A percentile compares a stretch with the other conserved stretches of the same genome.
Conservation (phyloP, 1,139 yeast genomes). For the Lodderomyces pseudojiufengensis region DNA sequence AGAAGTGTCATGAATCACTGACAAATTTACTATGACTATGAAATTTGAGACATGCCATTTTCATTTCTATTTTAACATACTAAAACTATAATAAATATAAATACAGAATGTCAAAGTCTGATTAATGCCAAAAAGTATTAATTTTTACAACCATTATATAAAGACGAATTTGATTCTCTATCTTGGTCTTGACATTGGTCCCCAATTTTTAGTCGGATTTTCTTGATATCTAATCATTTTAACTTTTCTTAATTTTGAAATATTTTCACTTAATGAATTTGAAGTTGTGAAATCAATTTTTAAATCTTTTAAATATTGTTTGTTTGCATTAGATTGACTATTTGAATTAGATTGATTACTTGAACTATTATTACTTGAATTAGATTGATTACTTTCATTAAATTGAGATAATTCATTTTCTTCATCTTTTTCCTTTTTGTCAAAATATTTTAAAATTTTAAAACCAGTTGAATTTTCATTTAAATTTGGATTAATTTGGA, state of each 20-base stretch:
- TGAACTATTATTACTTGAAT: no score
- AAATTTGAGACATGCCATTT: no score
- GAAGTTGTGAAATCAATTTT: slow-evolving; percentile 44
- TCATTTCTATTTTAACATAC: no score
- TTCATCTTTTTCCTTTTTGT: slow-evolving; percentile 15
- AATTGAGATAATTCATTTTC: slow-evolving; percentile 14
- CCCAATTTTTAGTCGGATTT: slow-evolving; percentile 94
- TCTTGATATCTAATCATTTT: slow-evolving; percentile 86
- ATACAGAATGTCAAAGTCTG: no score
- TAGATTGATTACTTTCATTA: no score
- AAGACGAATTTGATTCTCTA: slow-evolving; percentile 11
- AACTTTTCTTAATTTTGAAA: slow-evolving; percentile 62
- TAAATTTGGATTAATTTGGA: slow-evolving; percentile 33
- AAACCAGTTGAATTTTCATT: slow-evolving; percentile 54
- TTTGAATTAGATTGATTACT: slow-evolving; percentile 23
- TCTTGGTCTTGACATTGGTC: slow-evolving; percentile 78
- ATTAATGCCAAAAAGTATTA: no score
- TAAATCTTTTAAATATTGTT: neutral
- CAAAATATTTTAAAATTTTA: slow-evolving; percentile 49
- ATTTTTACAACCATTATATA: no score
- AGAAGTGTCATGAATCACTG: no score
- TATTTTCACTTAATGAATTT: slow-evolving; percentile 52
- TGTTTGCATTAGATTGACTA: slow-evolving; percentile 32
- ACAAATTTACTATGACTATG: no score
- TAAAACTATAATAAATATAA: no score